Evolutionary conservation across 768 basidiomycete genomes (phyloP).

Genomic region (Pisolithus marmoratus): DNA sequence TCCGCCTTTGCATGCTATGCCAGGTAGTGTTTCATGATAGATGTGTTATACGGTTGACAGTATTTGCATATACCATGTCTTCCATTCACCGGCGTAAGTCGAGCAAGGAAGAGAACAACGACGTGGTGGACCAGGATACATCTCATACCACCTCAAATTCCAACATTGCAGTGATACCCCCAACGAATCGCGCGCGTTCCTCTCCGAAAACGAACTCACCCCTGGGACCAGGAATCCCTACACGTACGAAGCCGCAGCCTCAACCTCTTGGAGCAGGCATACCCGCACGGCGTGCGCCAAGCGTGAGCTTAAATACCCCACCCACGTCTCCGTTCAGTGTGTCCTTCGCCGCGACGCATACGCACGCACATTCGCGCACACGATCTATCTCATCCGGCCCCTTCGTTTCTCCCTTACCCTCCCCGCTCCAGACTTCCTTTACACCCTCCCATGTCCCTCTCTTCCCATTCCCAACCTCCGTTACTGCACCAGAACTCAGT

Average conservation of each 20-base stretch:
- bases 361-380: constrained; percentile 20
- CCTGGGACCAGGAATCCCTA: constrained; percentile 17
- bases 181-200: constrained; percentile 22
- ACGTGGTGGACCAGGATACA: constrained; percentile 12
- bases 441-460: constrained; percentile 18
- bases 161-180: constrained; percentile 6
- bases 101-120: constrained; percentile 35
- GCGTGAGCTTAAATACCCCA: constrained; percentile 18
- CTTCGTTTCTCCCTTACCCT: constrained; percentile 19
- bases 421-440: constrained; percentile 25
- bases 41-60: background rate
- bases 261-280: constrained; percentile 22
- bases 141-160: background rate
- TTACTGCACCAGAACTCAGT: constrained; percentile 14
- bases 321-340: constrained; percentile 29
- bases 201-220: constrained; percentile 15
- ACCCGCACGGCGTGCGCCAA: constrained; percentile 22
- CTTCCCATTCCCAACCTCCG: constrained; percentile 16
- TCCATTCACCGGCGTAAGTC: constrained; percentile 40
- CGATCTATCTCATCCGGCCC: constrained; percentile 31
- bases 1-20: background rate
- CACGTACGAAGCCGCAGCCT: constrained; percentile 14
- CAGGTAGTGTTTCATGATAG: background rate
- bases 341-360: constrained; percentile 14
- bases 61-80: constrained; percentile 1